Conservation (phyloP, 139 green algal species). For the Haematococcus lacustris region DNA sequence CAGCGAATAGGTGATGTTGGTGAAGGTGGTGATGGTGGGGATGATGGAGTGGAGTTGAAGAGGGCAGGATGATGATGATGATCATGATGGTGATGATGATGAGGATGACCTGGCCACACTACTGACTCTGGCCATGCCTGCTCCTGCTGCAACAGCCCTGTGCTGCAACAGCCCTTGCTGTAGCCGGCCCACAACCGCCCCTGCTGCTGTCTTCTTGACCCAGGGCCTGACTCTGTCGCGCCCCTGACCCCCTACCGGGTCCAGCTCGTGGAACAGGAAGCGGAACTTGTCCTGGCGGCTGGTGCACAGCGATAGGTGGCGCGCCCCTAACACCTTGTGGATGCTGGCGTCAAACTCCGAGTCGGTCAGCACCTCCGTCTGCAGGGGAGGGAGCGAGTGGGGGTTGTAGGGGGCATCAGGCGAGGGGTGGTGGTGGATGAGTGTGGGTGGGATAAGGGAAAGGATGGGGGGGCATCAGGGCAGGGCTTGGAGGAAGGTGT, state of each 20-base stretch:
- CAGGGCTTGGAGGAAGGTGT: background rate
- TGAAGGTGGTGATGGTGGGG: too few relatives aligned
- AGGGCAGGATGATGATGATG: too few relatives aligned
- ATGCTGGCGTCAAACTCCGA: conserved; percentile 18
- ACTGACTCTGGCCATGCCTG: too few relatives aligned
- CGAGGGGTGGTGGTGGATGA: background rate
- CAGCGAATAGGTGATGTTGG: too few relatives aligned
- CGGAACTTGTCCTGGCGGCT: conserved; percentile 20
- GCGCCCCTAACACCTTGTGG: conserved; percentile 12
- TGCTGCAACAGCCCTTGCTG: too few relatives aligned
- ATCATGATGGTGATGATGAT: too few relatives aligned
- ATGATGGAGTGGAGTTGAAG: too few relatives aligned
- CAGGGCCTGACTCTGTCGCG: too few relatives aligned
- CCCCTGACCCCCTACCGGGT: conserved; percentile 19
- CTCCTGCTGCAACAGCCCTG: too few relatives aligned
- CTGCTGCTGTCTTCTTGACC: too few relatives aligned
- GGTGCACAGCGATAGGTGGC: conserved; percentile 20
- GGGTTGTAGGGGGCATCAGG: background rate
- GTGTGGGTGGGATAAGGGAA: background rate
- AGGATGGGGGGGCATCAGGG: background rate
- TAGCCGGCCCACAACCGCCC: too few relatives aligned
- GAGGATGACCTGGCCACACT: too few relatives aligned
- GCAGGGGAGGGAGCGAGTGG: background rate
- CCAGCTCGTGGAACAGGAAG: conserved; percentile 26
- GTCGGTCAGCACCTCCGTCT: conserved; percentile 14